Conservation (phyloP, 139 green algal species). For the Bryopsis sp. region DNA sequence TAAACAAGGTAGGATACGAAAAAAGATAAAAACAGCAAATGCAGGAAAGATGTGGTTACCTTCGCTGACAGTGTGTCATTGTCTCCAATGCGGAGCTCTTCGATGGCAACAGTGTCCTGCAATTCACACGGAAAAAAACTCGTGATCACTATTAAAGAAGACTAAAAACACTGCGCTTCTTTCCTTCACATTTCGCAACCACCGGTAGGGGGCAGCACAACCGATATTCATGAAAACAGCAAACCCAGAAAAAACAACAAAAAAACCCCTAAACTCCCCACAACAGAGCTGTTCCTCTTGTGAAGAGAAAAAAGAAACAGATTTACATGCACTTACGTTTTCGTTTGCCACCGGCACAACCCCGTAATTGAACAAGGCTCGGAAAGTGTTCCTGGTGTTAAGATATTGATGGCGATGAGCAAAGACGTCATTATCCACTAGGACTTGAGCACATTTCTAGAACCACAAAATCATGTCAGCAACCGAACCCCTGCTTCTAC, state of each 20-base stretch:
- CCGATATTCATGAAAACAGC: too few species aligned
- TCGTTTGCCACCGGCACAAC: slow-evolving; percentile 90
- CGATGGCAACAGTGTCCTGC: slow-evolving; percentile 77
- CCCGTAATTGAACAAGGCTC: slow-evolving; percentile 67
- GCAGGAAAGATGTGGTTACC: too few species aligned
- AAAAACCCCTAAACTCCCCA: too few species aligned
- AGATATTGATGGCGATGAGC: slow-evolving; percentile 72
- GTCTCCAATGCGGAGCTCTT: slow-evolving; percentile 87
- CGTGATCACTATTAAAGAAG: too few species aligned
- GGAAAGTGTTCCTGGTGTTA: slow-evolving; percentile 83
- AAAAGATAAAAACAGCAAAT: too few species aligned
- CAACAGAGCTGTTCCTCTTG: too few species aligned
- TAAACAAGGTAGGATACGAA: too few species aligned
- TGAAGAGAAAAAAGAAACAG: background rate
- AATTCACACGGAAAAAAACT: too few species aligned
- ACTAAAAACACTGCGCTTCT: too few species aligned
- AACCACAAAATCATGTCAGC: background rate
- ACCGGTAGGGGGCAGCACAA: too few species aligned
- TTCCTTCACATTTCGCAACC: too few species aligned
- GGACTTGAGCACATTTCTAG: slow-evolving; percentile 76
- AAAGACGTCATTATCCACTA: slow-evolving; percentile 89
- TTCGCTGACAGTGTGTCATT: slow-evolving; percentile 92
- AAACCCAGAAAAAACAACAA: too few species aligned
- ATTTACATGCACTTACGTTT: slow-evolving; percentile 53
- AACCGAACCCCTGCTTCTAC: background rate